Conservation (phyloP, 768 basidiomycete genomes). For the Amanita inopinata region DNA sequence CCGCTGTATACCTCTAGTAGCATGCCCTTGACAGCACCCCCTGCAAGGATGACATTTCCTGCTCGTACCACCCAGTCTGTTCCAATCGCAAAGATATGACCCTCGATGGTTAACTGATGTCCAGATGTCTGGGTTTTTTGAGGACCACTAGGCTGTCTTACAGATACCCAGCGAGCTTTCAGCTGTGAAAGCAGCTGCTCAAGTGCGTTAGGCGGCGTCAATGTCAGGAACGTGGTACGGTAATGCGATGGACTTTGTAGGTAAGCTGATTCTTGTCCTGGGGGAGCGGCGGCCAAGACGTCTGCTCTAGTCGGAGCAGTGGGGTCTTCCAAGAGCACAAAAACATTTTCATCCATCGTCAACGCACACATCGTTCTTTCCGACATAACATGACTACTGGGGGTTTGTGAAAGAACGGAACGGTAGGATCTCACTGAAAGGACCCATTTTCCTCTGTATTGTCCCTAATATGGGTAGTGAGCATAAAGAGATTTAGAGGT, state of each 20-base stretch:
- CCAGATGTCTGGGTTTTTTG: constrained; percentile 39
- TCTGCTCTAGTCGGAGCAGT: constrained; percentile 60
- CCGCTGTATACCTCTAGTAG: constrained; percentile 53
- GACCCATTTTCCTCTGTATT: constrained; percentile 53
- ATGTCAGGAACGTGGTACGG: constrained; percentile 67
- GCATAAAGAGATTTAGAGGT: constrained; percentile 14
- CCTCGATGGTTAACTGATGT: constrained; percentile 67
- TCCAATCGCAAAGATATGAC: constrained; percentile 65
- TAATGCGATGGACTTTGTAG: constrained; percentile 53
- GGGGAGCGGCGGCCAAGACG: constrained; percentile 35
- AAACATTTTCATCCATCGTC: constrained; percentile 74
- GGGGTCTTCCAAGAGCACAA: constrained; percentile 72
- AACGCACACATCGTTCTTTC: constrained; percentile 70
- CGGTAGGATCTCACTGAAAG: constrained; percentile 67
- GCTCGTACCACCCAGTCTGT: constrained; percentile 75
- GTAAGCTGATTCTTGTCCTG: constrained; percentile 31
- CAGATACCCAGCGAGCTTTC: constrained; percentile 67
- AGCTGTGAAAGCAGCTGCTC: constrained; percentile 69
- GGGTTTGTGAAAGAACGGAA: constrained; percentile 53
- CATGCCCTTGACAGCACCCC: constrained; percentile 76
- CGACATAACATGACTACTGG: constrained; percentile 36
- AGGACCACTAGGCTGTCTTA: constrained; percentile 38
- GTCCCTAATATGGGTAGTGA: constrained; percentile 33
- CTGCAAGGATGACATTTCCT: constrained; percentile 68
- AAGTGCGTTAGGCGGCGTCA: constrained; percentile 63